Evolutionary conservation across 495 filamentous ascomycete species (phyloP).

Genomic region (Penicillium soppii): DNA sequence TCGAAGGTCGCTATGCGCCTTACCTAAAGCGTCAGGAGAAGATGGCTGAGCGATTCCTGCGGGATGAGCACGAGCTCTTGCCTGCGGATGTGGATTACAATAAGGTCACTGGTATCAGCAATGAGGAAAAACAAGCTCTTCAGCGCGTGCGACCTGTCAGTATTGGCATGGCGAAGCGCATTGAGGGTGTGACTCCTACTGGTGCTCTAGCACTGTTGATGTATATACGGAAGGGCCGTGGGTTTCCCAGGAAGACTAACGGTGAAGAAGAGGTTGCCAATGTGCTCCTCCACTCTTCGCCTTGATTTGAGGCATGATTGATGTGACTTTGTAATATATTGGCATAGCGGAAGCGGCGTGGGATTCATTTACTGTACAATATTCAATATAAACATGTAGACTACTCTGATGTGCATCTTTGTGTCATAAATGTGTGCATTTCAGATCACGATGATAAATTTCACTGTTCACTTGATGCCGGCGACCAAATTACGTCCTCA

Average conservation of each 20-base stretch:
- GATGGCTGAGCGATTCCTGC: conserved; percentile 61
- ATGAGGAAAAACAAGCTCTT: conserved; percentile 73
- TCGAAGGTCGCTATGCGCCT: conserved; percentile 82
- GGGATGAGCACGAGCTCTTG: conserved; percentile 73
- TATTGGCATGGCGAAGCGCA: conserved; percentile 81
- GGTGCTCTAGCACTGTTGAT: conserved; percentile 48
- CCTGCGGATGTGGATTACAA: conserved; percentile 79
- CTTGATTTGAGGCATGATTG: conserved; percentile 1
- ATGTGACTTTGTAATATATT: background rate
- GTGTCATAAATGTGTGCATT: too few relatives aligned
- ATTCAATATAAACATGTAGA: conserved; percentile 5
- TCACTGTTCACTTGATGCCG: too few relatives aligned
- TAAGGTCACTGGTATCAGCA: conserved; percentile 66
- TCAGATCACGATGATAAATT: too few relatives aligned
- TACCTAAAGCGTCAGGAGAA: conserved; percentile 71
- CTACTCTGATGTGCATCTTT: background rate
- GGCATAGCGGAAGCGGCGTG: conserved; percentile 12
- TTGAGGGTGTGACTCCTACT: conserved; percentile 71
- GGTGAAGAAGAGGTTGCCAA: conserved; percentile 14
- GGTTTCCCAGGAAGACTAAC: conserved; percentile 16
- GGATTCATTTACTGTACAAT: conserved; percentile 4
- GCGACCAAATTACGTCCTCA: too few relatives aligned
- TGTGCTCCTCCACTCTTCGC: conserved; percentile 17
- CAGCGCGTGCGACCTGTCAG: conserved; percentile 70
- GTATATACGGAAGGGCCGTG: conserved; percentile 35